Evolutionary conservation across 257 asterid genomes (phyloP).

Genomic region (Rubia yunnanensis): DNA sequence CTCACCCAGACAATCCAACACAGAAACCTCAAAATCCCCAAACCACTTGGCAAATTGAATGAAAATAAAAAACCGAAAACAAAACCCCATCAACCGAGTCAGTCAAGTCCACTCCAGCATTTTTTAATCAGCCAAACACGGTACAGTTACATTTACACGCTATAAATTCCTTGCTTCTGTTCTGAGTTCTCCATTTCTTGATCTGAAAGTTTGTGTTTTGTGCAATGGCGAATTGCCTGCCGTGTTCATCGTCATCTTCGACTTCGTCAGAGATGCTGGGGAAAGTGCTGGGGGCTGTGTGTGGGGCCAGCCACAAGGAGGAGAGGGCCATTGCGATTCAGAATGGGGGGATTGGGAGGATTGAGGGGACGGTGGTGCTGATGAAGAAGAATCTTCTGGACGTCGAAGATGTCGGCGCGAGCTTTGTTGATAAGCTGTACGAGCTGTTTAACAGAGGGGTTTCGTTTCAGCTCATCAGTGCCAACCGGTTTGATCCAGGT

Average conservation of each 20-base stretch:
- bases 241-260: neutral
- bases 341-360: slow-evolving; percentile 20
- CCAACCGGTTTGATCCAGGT: slow-evolving; percentile 39
- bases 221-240: slow-evolving; percentile 6
- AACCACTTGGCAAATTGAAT: neutral
- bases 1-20: neutral
- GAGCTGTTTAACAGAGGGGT: slow-evolving; percentile 58
- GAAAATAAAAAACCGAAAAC: neutral
- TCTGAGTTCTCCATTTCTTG: neutral
- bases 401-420: slow-evolving; percentile 35
- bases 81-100: neutral
- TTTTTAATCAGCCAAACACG: neutral
- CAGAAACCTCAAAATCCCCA: neutral
- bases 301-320: slow-evolving; percentile 25
- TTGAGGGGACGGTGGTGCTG: slow-evolving; percentile 52
- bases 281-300: slow-evolving; percentile 28
- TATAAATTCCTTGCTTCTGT: neutral
- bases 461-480: slow-evolving; percentile 57
- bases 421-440: slow-evolving; percentile 44
- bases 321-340: slow-evolving; percentile 17
- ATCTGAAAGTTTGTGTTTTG: neutral
- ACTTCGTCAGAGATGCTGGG: slow-evolving; percentile 31
- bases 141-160: neutral
- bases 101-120: neutral
- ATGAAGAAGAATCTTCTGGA: slow-evolving; percentile 60